Evolutionary conservation across 257 asterid genomes (phyloP).

Genomic region (Ilex asprella): DNA sequence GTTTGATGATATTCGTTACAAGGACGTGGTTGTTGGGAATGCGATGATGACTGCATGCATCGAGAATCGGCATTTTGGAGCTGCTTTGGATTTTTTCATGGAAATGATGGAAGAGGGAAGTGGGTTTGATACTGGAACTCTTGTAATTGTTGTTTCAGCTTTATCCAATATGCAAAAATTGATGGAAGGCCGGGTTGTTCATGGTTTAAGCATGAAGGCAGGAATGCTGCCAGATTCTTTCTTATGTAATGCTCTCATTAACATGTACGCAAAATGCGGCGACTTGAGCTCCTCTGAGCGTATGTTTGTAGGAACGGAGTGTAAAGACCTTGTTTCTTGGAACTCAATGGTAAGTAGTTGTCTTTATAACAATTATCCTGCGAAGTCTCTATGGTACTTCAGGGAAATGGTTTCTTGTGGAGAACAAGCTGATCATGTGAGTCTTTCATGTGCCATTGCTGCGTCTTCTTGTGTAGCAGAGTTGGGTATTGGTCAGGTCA

Average conservation of each 20-base stretch:
- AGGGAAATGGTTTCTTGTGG: constrained; percentile 31
- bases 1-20: constrained; percentile 36
- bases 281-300: constrained; percentile 42
- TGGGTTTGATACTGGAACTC: constrained; percentile 38
- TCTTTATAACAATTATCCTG: constrained; percentile 29
- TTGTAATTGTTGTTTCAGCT: constrained; percentile 36
- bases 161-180: constrained; percentile 30
- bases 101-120: constrained; percentile 35
- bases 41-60: constrained; percentile 59
- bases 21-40: constrained; percentile 55
- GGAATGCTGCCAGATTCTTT: constrained; percentile 40
- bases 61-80: constrained; percentile 24
- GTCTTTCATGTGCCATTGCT: constrained; percentile 53
- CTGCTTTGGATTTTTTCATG: constrained; percentile 29
- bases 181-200: constrained; percentile 33
- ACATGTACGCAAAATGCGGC: constrained; percentile 56
- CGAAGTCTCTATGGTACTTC: constrained; percentile 42
- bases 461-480: constrained; percentile 44
- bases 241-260: constrained; percentile 43
- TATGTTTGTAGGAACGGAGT: constrained; percentile 29
- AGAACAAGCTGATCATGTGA: constrained; percentile 34
- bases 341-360: constrained; percentile 51
- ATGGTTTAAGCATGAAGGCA: constrained; percentile 44
- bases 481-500: constrained; percentile 29
- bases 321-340: constrained; percentile 50